Evolutionary conservation across 176 grass and related monocot species (phyloP), one percentile per base, ranked within the genome.

Genomic region (Cenchrus purpureus): DNA sequence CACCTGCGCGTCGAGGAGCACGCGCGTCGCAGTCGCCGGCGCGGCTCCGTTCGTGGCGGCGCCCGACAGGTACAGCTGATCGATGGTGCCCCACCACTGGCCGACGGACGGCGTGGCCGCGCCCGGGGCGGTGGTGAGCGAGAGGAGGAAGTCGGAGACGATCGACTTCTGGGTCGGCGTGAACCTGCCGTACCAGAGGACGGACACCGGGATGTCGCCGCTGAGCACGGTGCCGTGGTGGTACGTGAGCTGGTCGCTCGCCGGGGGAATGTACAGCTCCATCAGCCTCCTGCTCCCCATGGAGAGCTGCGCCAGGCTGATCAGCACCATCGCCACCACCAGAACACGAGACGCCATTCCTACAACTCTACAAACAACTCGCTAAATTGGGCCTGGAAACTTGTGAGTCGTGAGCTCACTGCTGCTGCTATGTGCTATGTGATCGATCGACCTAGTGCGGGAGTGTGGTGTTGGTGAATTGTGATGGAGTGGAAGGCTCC

Each of bases 141-240:
- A 94, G 14, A 43, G 61, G 29, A 94, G 12, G 77, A 94, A 92
- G 82, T 94, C 90, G 73, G 87, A 57, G 84, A 92, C 43, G 81
- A 94, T 89, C 5, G 89, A 87, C 57, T 45, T 92, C 49, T 94
- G 87, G 4, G 82, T 16, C 4, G 84, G 13, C 59, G 84, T 71
- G 86, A 94, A 94, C 44, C 16, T 73, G 48, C 92, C 90, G 72
- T 94, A 94, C 90, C 92, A 92, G 8, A 92, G 58, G 87, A 89
- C 53, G 81, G 90, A 71, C 61, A 94, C 72, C 46, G 81, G 49
- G 72, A 94, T 85, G 92, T 90, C 74, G 14, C 87, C 90, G 34
- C 56, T 56, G 58, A 94, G 87, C n/a, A 94, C 77, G 53, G 16
- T 59, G 29, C 92, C 90, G 8, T 90, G 62, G 81, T 94, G 92